Evolutionary conservation across 441 rosid species (phyloP).

Genomic region (Brassica balearica): DNA sequence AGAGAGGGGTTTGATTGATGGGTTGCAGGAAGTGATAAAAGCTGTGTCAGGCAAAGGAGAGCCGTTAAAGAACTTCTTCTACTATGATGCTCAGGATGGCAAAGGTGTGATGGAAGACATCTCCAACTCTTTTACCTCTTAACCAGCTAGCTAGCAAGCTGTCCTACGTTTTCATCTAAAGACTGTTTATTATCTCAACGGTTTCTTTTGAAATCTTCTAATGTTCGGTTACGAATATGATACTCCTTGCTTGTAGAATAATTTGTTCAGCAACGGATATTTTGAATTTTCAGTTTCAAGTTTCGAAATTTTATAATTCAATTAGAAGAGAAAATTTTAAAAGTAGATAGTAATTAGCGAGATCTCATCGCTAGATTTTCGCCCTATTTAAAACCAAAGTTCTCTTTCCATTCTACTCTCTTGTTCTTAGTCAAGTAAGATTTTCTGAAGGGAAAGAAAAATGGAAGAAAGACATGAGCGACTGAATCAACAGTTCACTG

Average conservation of each 20-base stretch:
- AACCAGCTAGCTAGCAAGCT: slow-evolving; percentile 15
- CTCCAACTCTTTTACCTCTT: slow-evolving; percentile 39
- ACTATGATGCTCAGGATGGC: slow-evolving; percentile 61
- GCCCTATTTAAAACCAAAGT: not conserved
- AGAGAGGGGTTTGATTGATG: not conserved
- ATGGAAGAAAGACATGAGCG: slow-evolving; percentile 33
- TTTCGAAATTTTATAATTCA: slow-evolving; percentile 38
- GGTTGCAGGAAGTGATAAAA: slow-evolving; percentile 51
- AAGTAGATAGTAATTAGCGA: slow-evolving; percentile 1
- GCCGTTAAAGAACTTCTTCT: slow-evolving; percentile 80
- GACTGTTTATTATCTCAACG: not conserved
- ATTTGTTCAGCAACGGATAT: slow-evolving; percentile 21
- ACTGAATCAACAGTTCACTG: slow-evolving; percentile 36
- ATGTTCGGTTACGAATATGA: slow-evolving; percentile 28
- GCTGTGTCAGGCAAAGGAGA: slow-evolving; percentile 89
- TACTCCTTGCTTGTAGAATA: slow-evolving; percentile 3
- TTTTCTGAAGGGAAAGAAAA: not conserved
- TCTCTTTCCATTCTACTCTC: slow-evolving; percentile 1
- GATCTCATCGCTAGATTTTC: slow-evolving; percentile 11
- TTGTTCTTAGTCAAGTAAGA: not conserved
- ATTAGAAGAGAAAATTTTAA: not conserved
- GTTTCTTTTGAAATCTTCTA: not conserved
- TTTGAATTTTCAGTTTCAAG: slow-evolving; percentile 33
- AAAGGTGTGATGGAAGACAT: slow-evolving; percentile 79
- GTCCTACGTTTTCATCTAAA: not conserved